phyloP scores from a whole-genome alignment of 192 early-diverging fungal genomes.

The Backusella morwellensis region DNA sequence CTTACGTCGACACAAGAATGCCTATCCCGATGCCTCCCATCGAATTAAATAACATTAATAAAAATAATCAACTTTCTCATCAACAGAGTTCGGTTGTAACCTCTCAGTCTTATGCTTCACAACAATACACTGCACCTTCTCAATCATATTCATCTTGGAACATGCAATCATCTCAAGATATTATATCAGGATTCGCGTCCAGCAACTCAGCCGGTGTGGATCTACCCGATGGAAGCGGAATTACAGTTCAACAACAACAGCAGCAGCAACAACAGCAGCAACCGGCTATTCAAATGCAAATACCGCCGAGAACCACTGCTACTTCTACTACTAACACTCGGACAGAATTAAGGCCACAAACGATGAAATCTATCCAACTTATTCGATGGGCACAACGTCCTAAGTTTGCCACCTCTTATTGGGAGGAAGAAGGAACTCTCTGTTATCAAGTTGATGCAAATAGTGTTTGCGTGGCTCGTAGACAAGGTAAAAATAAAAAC shows the following conservation, averaged over 20 bases:
- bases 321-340: background rate
- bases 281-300: background rate
- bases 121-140: background rate
- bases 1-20: background rate
- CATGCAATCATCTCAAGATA: background rate
- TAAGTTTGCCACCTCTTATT: constrained; percentile 52
- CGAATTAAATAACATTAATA: background rate
- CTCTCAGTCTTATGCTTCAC: background rate
- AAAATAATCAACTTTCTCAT: background rate
- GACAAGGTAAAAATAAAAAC: constrained; percentile 33
- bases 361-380: background rate
- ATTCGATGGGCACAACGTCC: constrained; percentile 11
- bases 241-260: background rate
- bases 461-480: constrained; percentile 60
- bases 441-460: constrained; percentile 64
- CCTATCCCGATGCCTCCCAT: background rate
- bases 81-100: background rate
- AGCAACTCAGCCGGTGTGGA: background rate
- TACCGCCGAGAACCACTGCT: background rate
- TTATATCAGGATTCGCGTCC: background rate
- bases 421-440: constrained; percentile 66
- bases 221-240: background rate
- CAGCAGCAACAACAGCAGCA: background rate
- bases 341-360: background rate
- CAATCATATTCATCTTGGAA: background rate